These are phyloP conservation scores for Parietaria judaica DNA, from an alignment of 306 rosid genomes.

Conservation along the genomic window DNA sequence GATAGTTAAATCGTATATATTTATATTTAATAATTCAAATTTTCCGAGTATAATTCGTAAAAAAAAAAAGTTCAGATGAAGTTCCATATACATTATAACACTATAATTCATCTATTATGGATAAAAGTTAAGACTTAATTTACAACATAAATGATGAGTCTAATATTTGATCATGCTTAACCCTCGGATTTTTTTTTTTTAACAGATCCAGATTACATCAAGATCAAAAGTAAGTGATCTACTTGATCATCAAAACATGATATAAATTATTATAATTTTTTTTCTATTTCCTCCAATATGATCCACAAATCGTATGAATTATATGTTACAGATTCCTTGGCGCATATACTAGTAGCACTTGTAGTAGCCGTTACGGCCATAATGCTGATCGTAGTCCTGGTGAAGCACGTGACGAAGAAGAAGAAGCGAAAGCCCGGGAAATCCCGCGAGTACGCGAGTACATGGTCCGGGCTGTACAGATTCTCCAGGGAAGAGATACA, in stretches of 20 bases:
- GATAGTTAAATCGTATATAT: no score
- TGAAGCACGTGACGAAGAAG: slow-evolving; percentile 38
- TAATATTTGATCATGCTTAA: neutral
- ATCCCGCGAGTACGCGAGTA: slow-evolving; percentile 17
- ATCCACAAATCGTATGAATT: neutral
- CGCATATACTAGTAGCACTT: slow-evolving; percentile 22
- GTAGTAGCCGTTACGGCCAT: slow-evolving; percentile 14
- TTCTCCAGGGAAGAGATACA: slow-evolving; percentile 69
- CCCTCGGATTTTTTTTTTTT: neutral
- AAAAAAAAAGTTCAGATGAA: no score
- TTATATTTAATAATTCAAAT: no score
- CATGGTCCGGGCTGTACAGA: slow-evolving; percentile 66
- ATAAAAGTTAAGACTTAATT: no score
- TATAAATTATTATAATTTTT: neutral
- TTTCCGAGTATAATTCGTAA: no score
- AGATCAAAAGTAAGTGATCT: slow-evolving; percentile 31
- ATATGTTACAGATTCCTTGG: slow-evolving; percentile 16
- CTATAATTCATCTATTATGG: no score
- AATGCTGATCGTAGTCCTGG: slow-evolving; percentile 25
- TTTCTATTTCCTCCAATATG: neutral
- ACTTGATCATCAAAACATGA: neutral
- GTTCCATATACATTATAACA: no score
- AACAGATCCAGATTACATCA: slow-evolving; percentile 24
- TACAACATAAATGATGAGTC: neutral
- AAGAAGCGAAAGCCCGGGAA: slow-evolving; percentile 13